A percentile compares a stretch with the other conserved stretches of the same genome.
Conservation (phyloP, 1,284 basidiomycete species). For the Ceratorhiza oryzae-sativae region DNA sequence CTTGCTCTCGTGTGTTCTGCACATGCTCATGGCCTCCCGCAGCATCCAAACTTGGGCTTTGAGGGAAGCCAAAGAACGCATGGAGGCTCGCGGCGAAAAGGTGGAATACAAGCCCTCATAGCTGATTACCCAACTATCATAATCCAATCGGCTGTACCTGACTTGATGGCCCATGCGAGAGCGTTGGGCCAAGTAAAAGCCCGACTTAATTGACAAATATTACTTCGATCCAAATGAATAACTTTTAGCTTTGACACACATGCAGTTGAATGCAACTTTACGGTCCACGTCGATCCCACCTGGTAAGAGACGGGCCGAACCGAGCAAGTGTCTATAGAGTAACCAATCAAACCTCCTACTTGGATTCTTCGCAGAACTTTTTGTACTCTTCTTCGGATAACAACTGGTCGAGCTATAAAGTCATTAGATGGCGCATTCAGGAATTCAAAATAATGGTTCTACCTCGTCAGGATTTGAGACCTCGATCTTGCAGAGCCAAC, state of each 20-base stretch:
- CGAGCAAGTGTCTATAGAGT: conserved; percentile 8
- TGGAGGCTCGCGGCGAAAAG: conserved; percentile 88
- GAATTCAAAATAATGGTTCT: conserved; percentile 43
- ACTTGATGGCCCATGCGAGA: not conserved
- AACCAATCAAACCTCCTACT: conserved; percentile 11
- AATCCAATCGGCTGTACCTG: conserved; percentile 19
- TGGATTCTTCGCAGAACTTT: conserved; percentile 65
- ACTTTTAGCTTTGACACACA: not conserved
- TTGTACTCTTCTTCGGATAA: conserved; percentile 83
- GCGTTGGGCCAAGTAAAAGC: not conserved
- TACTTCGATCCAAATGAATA: not conserved
- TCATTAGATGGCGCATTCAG: not conserved
- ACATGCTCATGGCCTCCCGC: conserved; percentile 32
- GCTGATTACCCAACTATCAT: conserved; percentile 7
- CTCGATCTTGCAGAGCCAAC: conserved; percentile 96
- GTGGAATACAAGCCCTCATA: conserved; percentile 72
- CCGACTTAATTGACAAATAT: not conserved
- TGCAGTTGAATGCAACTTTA: conserved; percentile 18
- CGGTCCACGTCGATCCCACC: conserved; percentile 14
- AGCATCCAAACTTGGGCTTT: conserved; percentile 92
- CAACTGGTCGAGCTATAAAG: conserved; percentile 71
- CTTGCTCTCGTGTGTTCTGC: conserved; percentile 10
- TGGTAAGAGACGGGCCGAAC: conserved; percentile 22
- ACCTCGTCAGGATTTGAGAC: conserved; percentile 80
- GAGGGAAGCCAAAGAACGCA: conserved; percentile 83